Conservation (phyloP, 2,329 filamentous ascomycete species). For the Ophiocordyceps camponoti-saundersi region DNA sequence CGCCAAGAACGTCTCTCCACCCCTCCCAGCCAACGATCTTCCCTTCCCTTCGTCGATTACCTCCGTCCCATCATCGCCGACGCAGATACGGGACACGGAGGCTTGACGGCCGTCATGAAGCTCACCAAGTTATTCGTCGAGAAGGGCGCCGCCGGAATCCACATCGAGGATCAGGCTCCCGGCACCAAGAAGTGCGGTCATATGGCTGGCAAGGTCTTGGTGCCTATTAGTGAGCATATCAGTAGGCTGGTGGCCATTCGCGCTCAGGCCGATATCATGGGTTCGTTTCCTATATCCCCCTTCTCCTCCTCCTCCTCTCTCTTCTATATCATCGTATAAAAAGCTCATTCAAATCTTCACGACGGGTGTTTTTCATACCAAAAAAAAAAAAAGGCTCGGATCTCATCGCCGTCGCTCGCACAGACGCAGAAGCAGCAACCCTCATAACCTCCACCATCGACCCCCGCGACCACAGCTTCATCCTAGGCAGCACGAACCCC, state of each 20-base stretch:
- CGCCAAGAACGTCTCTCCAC: slow-evolving; percentile 78
- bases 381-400: slow-evolving; percentile 42
- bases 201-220: slow-evolving; percentile 96
- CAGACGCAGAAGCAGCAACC: slow-evolving; percentile 93
- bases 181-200: slow-evolving; percentile 99
- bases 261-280: slow-evolving; percentile 98
- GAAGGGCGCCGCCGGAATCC: slow-evolving; percentile 90
- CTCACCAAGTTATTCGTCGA: slow-evolving; percentile 95
- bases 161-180: slow-evolving; percentile 96
- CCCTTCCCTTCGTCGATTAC: slow-evolving; percentile 74
- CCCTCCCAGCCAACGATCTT: slow-evolving; percentile 54
- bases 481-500: slow-evolving; percentile 78
- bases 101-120: slow-evolving; percentile 98
- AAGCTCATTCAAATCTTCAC: too few species aligned
- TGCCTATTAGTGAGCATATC: slow-evolving; percentile 95
- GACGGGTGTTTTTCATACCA: too few species aligned
- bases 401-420: slow-evolving; percentile 80
- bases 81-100: slow-evolving; percentile 92
- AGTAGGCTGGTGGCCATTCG: slow-evolving; percentile 93
- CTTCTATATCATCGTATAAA: background rate
- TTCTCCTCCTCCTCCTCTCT: background rate
- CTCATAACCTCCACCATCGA: slow-evolving; percentile 96
- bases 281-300: slow-evolving; percentile 11
- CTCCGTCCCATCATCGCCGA: slow-evolving; percentile 92
- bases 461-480: slow-evolving; percentile 85